Base-by-base conservation (phyloP, 495 filamentous ascomycete species). In the Tuber brumale region DNA sequence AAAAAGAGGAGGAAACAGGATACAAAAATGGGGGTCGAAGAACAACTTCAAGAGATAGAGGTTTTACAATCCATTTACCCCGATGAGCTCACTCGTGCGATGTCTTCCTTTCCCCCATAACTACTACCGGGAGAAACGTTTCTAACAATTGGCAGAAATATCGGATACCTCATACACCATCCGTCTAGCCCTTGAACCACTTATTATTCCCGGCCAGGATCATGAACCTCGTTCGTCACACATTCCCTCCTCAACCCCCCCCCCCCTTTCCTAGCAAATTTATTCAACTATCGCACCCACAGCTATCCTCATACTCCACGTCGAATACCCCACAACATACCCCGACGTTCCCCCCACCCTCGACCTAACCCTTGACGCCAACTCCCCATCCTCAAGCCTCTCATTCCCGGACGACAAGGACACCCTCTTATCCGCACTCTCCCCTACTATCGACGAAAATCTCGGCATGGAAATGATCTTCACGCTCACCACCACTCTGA, bases 381-480 rank as follows among this genome's bases (percentile, higher is more conserved):
- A 86, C 21, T 76, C 81, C 2, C 72, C 75, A 5, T 2, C 74
- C 16, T 74, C 76, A 35, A 71, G 69, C 6, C 85, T 93, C 76
- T 86, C 88, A 76, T 82, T 92, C 73, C 87, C 88, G 76, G 86
- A 87, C 37, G 96, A 98, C 85, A 92, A 91, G 77, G 87, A 87
- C 57, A 83, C 83, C 66, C 88, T 99, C 2, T 88, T 97, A 18
- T 85, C 89, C 69, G 86, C 89, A 5, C 86, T 98, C 23, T 82
- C 89, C 66, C 86, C 88, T 4, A 90, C 90, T 0, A 91, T 97
- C 44, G 89, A 92, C 76, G 95, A 98, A 84, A 98, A 94, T 76
- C 83, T 98, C 48, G 95, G 95, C 44, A 97, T 97, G 90, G 92
- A 93, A n/a, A 99, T 99, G 95, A 87, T 99, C 0, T 99, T 97